Evolutionary conservation across 305 asterid genomes (phyloP).

Genomic region (Ajuga reptans): DNA sequence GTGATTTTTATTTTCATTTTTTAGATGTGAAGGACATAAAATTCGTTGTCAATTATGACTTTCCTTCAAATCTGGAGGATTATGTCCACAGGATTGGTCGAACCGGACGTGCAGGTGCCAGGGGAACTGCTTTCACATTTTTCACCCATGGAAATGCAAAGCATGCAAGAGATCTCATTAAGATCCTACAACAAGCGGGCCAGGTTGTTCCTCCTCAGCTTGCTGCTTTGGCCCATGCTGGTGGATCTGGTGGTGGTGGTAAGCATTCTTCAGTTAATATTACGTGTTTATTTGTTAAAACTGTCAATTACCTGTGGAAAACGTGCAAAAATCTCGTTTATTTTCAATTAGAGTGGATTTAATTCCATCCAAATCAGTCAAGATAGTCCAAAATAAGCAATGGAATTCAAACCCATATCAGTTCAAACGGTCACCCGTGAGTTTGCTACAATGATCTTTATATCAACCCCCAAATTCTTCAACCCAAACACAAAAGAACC

Average conservation of each 20-base stretch:
- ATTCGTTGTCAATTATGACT: conserved; percentile 81
- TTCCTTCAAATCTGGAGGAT: conserved; percentile 87
- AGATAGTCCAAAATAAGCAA: no score
- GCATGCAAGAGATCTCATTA: conserved; percentile 59
- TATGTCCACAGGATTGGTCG: conserved; percentile 92
- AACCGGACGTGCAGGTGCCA: conserved; percentile 95
- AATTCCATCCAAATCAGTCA: no score
- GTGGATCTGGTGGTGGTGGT: conserved; percentile 50
- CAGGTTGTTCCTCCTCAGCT: conserved; percentile 75
- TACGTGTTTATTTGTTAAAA: background rate
- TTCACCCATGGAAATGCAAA: conserved; percentile 71
- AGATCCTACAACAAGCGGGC: conserved; percentile 78
- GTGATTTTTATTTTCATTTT: conserved; percentile 18
- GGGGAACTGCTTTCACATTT: conserved; percentile 69
- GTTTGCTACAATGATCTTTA: background rate
- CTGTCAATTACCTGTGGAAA: background rate
- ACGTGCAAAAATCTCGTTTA: background rate
- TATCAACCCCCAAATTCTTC: background rate
- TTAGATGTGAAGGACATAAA: conserved; percentile 96
- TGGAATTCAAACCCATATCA: no score
- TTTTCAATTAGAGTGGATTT: background rate
- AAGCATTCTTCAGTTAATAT: conserved; percentile 7
- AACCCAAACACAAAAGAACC: background rate
- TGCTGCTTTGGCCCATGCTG: conserved; percentile 46
- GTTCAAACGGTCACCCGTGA: background rate